phyloP scores from a whole-genome alignment of 495 filamentous ascomycete species.

The Cercophora newfieldiana region DNA sequence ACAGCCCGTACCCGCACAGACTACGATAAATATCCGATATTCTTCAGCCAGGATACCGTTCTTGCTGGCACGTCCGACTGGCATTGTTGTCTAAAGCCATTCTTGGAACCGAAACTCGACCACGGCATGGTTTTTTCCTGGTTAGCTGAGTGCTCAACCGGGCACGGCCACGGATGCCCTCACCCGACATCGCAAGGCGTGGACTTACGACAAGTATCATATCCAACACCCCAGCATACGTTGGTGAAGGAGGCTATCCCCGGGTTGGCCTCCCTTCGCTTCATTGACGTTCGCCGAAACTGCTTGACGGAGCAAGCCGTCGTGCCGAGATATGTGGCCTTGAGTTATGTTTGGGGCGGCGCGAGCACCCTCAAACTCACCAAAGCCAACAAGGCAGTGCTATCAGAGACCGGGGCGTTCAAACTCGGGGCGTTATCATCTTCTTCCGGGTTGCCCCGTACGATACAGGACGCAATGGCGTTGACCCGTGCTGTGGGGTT shows the following conservation, averaged over 20 bases:
- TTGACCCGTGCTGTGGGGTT: conserved; percentile 8
- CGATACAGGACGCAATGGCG: background rate
- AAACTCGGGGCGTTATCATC: background rate
- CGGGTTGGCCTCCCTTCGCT: background rate
- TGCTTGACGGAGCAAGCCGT: background rate
- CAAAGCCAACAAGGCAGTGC: background rate
- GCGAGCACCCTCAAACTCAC: background rate
- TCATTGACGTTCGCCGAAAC: background rate
- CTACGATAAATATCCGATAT: no score
- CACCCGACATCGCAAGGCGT: background rate
- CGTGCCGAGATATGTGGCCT: background rate
- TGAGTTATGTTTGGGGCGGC: background rate
- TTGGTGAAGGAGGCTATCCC: background rate
- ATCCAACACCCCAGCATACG: background rate
- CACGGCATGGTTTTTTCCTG: background rate
- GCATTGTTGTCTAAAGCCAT: background rate
- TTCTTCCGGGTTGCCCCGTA: background rate
- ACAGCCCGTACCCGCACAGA: no score
- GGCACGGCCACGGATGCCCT: background rate
- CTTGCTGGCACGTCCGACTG: background rate
- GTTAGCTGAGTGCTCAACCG: background rate
- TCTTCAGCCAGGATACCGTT: background rate
- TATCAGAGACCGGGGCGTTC: background rate
- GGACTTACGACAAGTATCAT: background rate
- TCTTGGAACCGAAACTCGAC: background rate